Conservation (phyloP, 1,284 basidiomycete genomes). For the Wolfiporia cocos region DNA sequence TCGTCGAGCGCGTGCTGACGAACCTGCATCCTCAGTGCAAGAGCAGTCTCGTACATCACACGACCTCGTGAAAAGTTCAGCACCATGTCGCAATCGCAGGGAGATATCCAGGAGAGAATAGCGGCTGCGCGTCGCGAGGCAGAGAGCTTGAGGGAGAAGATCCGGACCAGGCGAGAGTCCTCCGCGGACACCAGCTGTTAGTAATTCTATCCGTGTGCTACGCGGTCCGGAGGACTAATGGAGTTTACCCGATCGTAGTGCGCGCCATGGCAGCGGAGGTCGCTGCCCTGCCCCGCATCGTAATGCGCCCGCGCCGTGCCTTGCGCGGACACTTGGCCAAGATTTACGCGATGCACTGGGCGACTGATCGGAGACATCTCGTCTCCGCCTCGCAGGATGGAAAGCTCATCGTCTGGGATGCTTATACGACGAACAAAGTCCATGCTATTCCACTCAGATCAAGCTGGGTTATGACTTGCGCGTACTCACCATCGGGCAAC, state of each 20-base stretch:
- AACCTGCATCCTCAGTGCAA: too few species aligned
- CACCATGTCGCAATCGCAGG: slow-evolving; percentile 72
- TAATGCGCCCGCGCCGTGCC: slow-evolving; percentile 92
- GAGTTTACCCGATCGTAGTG: too few species aligned
- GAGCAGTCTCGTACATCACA: too few species aligned
- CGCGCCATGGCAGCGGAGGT: slow-evolving; percentile 96
- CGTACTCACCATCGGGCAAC: slow-evolving; percentile 94
- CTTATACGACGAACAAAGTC: slow-evolving; percentile 99
- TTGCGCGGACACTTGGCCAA: slow-evolving; percentile 97
- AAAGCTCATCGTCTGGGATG: slow-evolving; percentile 99
- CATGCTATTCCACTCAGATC: slow-evolving; percentile 97
- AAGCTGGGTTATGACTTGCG: slow-evolving; percentile 99
- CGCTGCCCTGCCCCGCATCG: slow-evolving; percentile 89
- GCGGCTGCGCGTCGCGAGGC: slow-evolving; percentile 95
- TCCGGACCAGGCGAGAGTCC: slow-evolving; percentile 89
- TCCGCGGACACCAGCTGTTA: slow-evolving; percentile 93
- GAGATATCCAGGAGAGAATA: slow-evolving; percentile 92
- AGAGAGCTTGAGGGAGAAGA: slow-evolving; percentile 96
- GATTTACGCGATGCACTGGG: slow-evolving; percentile 99
- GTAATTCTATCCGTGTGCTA: slow-evolving; percentile 34
- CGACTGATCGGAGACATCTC: slow-evolving; percentile 91
- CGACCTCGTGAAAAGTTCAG: slow-evolving; percentile 12
- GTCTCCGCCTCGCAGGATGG: slow-evolving; percentile 99
- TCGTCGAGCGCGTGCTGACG: slow-evolving; percentile 1
- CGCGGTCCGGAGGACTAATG: too few species aligned